phyloP scores from a whole-genome alignment of 2,329 filamentous ascomycete species.

The Mollisia scopiformis region DNA sequence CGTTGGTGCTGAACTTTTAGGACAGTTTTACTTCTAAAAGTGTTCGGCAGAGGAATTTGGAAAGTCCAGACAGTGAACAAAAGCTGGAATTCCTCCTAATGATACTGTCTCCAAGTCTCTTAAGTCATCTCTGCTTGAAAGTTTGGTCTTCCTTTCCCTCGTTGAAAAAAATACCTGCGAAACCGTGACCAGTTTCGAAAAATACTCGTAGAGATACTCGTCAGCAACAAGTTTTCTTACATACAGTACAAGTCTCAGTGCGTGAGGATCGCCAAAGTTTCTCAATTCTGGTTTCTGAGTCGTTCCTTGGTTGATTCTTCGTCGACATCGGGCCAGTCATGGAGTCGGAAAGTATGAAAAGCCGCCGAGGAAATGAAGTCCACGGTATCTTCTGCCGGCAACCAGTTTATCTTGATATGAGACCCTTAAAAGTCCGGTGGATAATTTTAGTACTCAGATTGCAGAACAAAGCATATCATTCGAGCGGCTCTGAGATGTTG shows the following conservation, averaged over 20 bases:
- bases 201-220: neutral
- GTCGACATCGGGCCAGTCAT: neutral
- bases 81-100: no score
- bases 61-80: no score
- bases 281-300: neutral
- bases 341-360: neutral
- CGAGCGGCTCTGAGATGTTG: neutral
- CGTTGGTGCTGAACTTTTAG: no score
- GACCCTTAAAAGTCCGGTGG: neutral
- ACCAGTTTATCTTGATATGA: neutral
- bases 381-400: neutral
- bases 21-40: no score
- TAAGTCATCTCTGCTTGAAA: no score
- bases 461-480: neutral
- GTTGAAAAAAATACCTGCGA: no score
- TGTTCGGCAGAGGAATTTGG: no score
- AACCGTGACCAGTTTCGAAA: no score
- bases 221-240: neutral
- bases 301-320: no score
- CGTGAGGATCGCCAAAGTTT: neutral
- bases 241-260: neutral
- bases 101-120: no score
- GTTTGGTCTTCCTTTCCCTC: no score
- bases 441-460: no score
- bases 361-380: neutral